phyloP scores from a whole-genome alignment of 352 stramenopile genomes.

The Globisporangium viniferum region DNA sequence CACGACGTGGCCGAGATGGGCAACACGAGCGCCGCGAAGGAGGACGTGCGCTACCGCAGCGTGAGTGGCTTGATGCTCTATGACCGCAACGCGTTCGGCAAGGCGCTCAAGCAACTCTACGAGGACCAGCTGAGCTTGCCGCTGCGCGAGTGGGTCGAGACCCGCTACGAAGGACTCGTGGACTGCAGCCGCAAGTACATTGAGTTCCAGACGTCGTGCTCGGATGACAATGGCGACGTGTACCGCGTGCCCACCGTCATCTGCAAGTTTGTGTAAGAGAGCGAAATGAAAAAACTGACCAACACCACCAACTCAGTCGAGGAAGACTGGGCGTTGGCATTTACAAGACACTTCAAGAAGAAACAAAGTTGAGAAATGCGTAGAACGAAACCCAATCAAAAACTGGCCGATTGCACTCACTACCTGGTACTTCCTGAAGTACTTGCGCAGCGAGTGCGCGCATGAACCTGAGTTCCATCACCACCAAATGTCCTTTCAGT shows the following conservation, averaged over 20 bases:
- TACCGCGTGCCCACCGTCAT: slow-evolving; percentile 86
- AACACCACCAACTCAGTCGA: neutral
- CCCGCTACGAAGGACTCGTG: slow-evolving; percentile 78
- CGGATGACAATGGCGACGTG: slow-evolving; percentile 75
- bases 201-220: slow-evolving; percentile 81
- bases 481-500: too few relatives aligned
- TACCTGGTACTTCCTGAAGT: too few relatives aligned
- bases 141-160: slow-evolving; percentile 65
- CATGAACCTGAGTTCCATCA: too few relatives aligned
- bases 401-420: neutral
- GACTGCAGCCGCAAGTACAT: slow-evolving; percentile 84
- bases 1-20: slow-evolving; percentile 73
- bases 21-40: slow-evolving; percentile 44
- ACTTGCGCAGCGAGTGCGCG: too few relatives aligned
- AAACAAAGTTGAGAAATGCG: neutral
- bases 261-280: slow-evolving; percentile 69
- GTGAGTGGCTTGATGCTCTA: slow-evolving; percentile 86
- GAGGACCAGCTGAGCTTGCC: slow-evolving; percentile 49
- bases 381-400: neutral
- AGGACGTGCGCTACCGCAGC: slow-evolving; percentile 57
- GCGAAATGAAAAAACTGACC: neutral
- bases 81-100: slow-evolving; percentile 76
- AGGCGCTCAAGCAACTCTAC: slow-evolving; percentile 74
- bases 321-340: neutral
- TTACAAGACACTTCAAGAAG: neutral